Base-by-base conservation (phyloP, 257 asterid genomes). In the Avicennia marina region DNA sequence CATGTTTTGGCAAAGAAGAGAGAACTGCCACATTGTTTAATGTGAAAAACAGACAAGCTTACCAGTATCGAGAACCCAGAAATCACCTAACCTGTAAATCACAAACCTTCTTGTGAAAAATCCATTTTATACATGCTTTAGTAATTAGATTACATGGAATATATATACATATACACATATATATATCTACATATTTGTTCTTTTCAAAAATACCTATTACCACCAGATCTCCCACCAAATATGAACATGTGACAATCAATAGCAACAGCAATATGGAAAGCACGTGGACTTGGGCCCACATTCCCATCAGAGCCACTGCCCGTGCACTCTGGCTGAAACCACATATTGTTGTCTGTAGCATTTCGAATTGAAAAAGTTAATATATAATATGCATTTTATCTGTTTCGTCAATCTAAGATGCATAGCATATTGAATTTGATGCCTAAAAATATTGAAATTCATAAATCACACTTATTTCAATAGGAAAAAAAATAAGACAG, bases 41-140 rank as follows among this genome's bases (percentile, higher is more conserved):
- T 10, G 60, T 49, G 36, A 65, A 20, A 33, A 52, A 32, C 27
- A 65, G 26, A 60, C 26, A 55, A 71, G 33, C 74, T 74, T 70
- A 93, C 99, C 99, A n/a, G 99, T 93, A 78, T 93, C 99, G 48
- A 89, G 84, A 69, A 93, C 95, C 97, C 99, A 93, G 78, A 93
- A 93, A 79, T 93, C 97, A 27, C 99, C 94, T 73, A 89, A 65
- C 84, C 99, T 93, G 94, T 56, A 71, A 64, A 74, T 29, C 47
- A 69, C 49, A 58, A 53, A 45, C 21, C 17, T 42, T 61, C 58
- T 52, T 2, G 47, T 66, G 8, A 74, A 51, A 47, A 54, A 63
- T 11, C 32, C 33, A 62, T 24, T 58, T 43, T 44, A 47, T 19
- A 47, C 53, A 63, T 63, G 67, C 26, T 52, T 34, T 13, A 29